Base-by-base conservation (phyloP, 2,329 filamentous ascomycete species). In the Lasiodiplodia sp. region DNA sequence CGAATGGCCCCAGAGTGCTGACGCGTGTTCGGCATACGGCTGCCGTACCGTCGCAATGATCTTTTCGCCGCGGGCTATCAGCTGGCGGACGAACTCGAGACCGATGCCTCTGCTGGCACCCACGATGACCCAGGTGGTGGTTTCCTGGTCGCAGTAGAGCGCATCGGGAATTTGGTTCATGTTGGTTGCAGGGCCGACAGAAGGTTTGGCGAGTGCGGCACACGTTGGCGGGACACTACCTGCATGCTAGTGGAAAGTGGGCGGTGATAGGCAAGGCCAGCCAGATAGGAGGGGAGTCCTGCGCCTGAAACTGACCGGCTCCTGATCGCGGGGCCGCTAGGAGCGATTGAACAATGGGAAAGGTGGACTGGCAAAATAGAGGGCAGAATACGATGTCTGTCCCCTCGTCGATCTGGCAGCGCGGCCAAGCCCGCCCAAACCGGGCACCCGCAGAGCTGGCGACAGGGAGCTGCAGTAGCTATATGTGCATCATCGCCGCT, bases 31-130 rank as follows among this genome's bases (percentile, higher is more conserved):
- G 23, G 80, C 79, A 70, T 74, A 78, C 31, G 78, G 73, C 70
- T 83, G 81, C 44, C 85, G 80, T 18, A 85, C 83, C 6, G 85
- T 86, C 18, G 84, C 85, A 68, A 86, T 82, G 72, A 87, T 84
- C 62, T 80, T 79, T 69, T 86, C 79, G 40, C 82, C 83, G 57
- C 78, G 78, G 11, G 74, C 74, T 16, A 87, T 74, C 34, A 86
- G 75, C 72, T 87, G 85, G 47, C 81, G 78, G 47, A 85, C 84
- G 70, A 86, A 86, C 72, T 87, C 85, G 49, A 85, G 78, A 21
- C 85, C 85, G 72, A 84, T 83, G 57, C 82, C 83, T 74, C 82
- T 78, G 53, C 80, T 83, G 47, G 82, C 82, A 65, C 83, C 83
- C 18, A 84, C 75, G 63, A 84, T 79, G 60, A 83, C 75, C 82